Base-by-base conservation (phyloP, 2,329 filamentous ascomycete species). In the Ceratocystis albifundus region DNA sequence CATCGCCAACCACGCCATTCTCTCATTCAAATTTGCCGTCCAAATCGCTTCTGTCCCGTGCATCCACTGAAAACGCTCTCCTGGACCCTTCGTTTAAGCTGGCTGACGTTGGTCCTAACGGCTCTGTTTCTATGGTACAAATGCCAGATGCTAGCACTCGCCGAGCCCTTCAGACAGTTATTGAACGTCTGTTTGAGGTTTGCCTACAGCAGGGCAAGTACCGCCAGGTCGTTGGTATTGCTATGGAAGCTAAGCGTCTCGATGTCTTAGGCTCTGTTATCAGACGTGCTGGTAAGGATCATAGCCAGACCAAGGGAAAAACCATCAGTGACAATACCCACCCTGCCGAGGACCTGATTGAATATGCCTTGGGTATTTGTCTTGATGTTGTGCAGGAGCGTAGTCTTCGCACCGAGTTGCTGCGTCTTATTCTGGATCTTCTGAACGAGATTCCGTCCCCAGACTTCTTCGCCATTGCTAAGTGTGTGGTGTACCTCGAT, bases 321-420 rank as follows among this genome's bases (percentile, higher is more conserved):
- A 77, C 76, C 20, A 78, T 78, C 25, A 80, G 81, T 25, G 76
- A 78, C 55, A 75, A 75, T 10, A 76, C 79, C 62, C 81, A 83
- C 2, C 84, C 87, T 32, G 88, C 90, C 20, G 92, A 97, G 74
- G 93, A 97, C 74, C 78, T 99, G 67, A 94, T 99, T 87, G 94
- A 99, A 71, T 99, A 99, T 73, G 88, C 94, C 22, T 78, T 99
- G 69, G 86, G 92, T 71, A 95, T 99, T 70, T 96, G 93, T 80
- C 96, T 99, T 90, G 92, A 95, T 69, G 88, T 97, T 68, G 91
- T 99, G 20, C 94, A 97, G 76, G 94, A 99, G 77, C 85, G 93
- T 65, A 86, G 87, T 61, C 84, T 97, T 73, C 86, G 94, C 69
- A 84, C 82, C 45, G 80, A 94, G 79, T 96, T 99, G 65, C 77